Conservation (phyloP, 202 grass and related monocot species). For the Dendrocalamus latiflorus region DNA sequence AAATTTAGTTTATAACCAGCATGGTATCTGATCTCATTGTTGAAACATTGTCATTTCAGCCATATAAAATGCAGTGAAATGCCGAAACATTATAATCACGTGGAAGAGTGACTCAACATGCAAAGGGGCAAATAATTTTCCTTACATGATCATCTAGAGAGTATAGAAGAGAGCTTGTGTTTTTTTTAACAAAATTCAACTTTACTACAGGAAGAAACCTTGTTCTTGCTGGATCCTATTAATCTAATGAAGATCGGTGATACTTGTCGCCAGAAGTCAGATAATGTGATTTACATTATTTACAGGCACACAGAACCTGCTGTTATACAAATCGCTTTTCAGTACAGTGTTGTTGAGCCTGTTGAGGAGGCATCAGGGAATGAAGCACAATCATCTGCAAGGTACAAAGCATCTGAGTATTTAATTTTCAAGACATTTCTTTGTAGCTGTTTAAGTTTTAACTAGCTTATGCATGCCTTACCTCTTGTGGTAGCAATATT, state of each 20-base stretch:
- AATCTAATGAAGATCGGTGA: not conserved
- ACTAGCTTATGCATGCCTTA: not conserved
- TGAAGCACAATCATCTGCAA: slow-evolving; percentile 42
- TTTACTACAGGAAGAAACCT: not conserved
- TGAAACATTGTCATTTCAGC: not conserved
- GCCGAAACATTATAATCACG: not conserved
- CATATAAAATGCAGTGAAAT: not conserved
- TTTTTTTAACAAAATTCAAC: not conserved
- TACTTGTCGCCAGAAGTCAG: not conserved
- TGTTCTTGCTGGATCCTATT: slow-evolving; percentile 22
- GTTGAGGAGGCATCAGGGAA: slow-evolving; percentile 27
- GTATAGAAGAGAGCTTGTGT: not conserved
- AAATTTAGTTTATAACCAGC: not conserved
- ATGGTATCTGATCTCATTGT: not conserved
- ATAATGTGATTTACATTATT: slow-evolving; percentile 12
- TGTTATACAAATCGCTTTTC: slow-evolving; percentile 85
- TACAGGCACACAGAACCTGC: slow-evolving; percentile 79
- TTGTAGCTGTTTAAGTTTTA: not conserved
- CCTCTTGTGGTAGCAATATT: slow-evolving; percentile 1
- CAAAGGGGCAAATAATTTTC: not conserved
- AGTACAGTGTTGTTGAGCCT: slow-evolving; percentile 84
- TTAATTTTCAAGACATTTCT: not conserved
- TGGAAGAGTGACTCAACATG: not conserved
- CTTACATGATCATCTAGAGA: not conserved
- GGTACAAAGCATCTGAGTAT: slow-evolving; percentile 22